Evolutionary conservation across 2,329 filamentous ascomycete species (phyloP).

Genomic region (Thelonectria discophora): DNA sequence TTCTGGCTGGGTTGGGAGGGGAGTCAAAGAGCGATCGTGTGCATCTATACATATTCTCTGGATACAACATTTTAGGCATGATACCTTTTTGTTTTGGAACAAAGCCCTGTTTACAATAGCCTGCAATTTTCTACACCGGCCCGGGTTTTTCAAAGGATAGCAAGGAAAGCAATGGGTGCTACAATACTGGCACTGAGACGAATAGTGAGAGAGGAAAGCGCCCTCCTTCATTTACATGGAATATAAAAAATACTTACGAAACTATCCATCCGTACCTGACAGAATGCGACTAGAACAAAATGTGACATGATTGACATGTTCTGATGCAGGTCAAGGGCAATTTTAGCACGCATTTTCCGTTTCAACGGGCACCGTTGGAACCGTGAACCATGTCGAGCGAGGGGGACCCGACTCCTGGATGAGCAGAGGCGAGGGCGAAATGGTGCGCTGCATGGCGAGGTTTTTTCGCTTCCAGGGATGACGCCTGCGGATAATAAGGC

Average conservation of each 20-base stretch:
- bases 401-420: no score
- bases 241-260: not conserved
- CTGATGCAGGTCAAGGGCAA: no score
- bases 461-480: not conserved
- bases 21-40: constrained; percentile 28
- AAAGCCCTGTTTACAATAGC: constrained; percentile 1
- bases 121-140: not conserved
- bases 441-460: not conserved
- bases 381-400: constrained; percentile 2
- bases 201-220: not conserved
- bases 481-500: not conserved
- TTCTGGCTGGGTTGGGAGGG: constrained; percentile 5
- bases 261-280: no score
- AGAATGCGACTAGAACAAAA: no score
- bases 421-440: constrained; percentile 4
- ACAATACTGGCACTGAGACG: not conserved
- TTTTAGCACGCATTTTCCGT: not conserved
- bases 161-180: constrained; percentile 1
- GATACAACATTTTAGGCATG: constrained; percentile 34
- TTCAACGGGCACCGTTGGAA: not conserved
- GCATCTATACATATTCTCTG: constrained; percentile 23
- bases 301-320: no score
- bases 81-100: constrained; percentile 38
- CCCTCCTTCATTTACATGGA: constrained; percentile 4
- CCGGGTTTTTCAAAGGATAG: not conserved